A percentile compares a stretch with the other conserved stretches of the same genome.
phyloP scores from a whole-genome alignment of 345 rosid species.

The Eucalyptus rudis region DNA sequence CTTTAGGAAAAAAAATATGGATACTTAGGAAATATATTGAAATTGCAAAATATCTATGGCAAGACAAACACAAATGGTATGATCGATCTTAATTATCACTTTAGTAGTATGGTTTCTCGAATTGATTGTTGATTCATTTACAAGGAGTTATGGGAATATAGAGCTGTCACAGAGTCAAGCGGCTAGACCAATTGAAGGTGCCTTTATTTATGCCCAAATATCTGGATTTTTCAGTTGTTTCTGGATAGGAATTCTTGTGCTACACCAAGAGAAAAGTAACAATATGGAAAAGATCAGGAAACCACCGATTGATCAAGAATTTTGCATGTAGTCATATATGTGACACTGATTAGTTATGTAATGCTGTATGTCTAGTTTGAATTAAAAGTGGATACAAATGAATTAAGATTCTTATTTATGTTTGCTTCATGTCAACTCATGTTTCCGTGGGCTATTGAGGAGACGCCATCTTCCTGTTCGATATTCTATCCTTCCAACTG shows the following conservation, averaged over 20 bases:
- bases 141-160: no score
- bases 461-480: background rate
- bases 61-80: no score
- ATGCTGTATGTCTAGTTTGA: background rate
- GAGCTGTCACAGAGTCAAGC: no score
- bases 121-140: no score
- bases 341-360: background rate
- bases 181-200: no score
- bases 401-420: background rate
- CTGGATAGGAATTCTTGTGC: background rate
- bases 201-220: no score
- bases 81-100: no score
- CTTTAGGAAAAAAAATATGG: background rate
- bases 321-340: background rate
- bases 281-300: background rate
- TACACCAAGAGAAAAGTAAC: background rate
- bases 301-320: background rate
- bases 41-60: no score
- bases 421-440: background rate
- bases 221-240: no score
- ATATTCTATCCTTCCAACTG: background rate
- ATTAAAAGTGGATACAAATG: no score
- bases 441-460: background rate
- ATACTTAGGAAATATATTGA: background rate
- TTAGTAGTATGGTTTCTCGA: no score